Evolutionary conservation across 2,329 filamentous ascomycete species (phyloP), one percentile per base, ranked within the genome.

Genomic region (Ascochyta lentis): DNA sequence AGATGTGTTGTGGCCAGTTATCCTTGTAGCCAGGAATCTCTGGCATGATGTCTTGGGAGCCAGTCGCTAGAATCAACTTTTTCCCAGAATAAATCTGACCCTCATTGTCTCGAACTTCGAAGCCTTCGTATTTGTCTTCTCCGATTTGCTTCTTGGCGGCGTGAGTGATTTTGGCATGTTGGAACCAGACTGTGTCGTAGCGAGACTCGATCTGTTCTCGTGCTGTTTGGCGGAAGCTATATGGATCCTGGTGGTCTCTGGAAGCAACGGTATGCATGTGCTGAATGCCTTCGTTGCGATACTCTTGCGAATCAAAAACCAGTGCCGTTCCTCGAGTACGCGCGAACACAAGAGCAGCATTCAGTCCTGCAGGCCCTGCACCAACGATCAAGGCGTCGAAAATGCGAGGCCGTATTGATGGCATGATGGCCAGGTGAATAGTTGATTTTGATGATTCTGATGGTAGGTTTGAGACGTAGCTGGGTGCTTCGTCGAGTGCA

Each of bases 1-100:
- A 86, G 31, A 72, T 70, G 35, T 72, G 69, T 5, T 34, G 22
- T 0, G 69, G 66, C 84, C 84, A 88, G 50, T 81, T 82, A 37
- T 86, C 81, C 0, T 60, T 74, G 57, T 84, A 88, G 0, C 86
- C 85, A 1, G 35, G 24, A 15, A 86, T 80, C 13, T 80, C 75
- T 0, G 81, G 81, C 29, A 81, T 65, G 0, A 83, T 60, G 59
- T 88, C 86, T 23, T 65, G 69, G 0, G 83, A 76, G 0, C 86
- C 86, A 0, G 75, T 84, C 0, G 83, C 85, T 0, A 89, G 69
- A 0, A 85, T 79, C 1, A 89, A 49, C 56, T 84, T 87, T 42
- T 76, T 76, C 0, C 84, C 84, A 9, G 69, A 60, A 62, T 80
- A 87, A 0, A 62, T 65, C 2, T 69, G 63, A 0, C 81, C 83